A percentile compares a stretch with the other conserved stretches of the same genome.
Evolutionary conservation across 495 filamentous ascomycete genomes (phyloP).

Genomic region (Penicillium ucsense): DNA sequence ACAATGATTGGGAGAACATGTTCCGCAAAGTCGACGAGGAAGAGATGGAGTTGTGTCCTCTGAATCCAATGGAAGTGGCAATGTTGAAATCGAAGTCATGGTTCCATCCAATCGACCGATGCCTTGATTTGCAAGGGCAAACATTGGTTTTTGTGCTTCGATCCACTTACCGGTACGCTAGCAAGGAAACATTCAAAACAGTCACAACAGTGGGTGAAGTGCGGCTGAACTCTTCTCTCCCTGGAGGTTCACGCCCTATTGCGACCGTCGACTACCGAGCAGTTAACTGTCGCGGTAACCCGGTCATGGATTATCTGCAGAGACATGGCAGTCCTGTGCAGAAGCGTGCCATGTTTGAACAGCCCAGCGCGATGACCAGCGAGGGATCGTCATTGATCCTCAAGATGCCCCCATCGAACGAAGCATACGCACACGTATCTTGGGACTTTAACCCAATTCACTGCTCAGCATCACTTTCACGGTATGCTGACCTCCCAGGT

Average conservation of each 20-base stretch:
- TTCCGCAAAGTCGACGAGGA: slow-evolving; percentile 78
- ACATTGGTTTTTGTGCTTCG: not conserved
- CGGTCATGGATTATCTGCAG: slow-evolving; percentile 91
- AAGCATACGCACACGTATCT: slow-evolving; percentile 92
- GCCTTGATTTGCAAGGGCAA: not conserved
- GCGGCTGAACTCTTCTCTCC: not conserved
- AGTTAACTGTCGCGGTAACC: slow-evolving; percentile 83
- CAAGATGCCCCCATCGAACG: slow-evolving; percentile 51
- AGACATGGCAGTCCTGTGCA: slow-evolving; percentile 88
- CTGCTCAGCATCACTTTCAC: slow-evolving; percentile 88
- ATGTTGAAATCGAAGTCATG: not conserved
- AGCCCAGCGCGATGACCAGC: slow-evolving; percentile 62
- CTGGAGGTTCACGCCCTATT: slow-evolving; percentile 44
- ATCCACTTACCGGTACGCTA: slow-evolving; percentile 56
- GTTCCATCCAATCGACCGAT: not conserved
- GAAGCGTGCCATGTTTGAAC: slow-evolving; percentile 87
- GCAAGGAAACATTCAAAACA: slow-evolving; percentile 88
- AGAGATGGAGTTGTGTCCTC: not conserved
- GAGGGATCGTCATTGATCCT: not conserved
- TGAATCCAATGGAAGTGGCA: not conserved
- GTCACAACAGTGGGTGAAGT: slow-evolving; percentile 42
- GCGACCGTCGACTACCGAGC: slow-evolving; percentile 90
- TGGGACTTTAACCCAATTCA: slow-evolving; percentile 98
- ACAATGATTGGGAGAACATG: slow-evolving; percentile 91
- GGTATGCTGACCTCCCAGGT: slow-evolving; percentile 88